Percentiles rank a stretch among this genome's conserved stretches.
Evolutionary conservation across 768 basidiomycete species (phyloP).

Genomic region (Pholiota molesta): DNA sequence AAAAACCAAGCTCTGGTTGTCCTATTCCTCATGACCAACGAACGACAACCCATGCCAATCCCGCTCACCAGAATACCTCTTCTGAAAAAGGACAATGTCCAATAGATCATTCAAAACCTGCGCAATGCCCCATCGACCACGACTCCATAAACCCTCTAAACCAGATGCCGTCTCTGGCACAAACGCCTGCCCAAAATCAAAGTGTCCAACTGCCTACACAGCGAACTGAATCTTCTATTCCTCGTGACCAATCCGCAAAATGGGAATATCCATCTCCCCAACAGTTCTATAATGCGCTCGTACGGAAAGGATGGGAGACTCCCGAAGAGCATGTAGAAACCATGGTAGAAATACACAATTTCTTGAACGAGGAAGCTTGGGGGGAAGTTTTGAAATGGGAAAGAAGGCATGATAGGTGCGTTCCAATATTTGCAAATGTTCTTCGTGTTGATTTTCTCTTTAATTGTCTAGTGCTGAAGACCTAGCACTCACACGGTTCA

Average conservation of each 20-base stretch:
- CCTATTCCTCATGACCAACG: conserved; percentile 41
- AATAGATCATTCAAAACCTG: conserved; percentile 43
- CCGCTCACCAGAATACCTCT: conserved; percentile 25
- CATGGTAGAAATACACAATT: conserved; percentile 99
- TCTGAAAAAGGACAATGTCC: conserved; percentile 42
- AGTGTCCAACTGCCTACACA: conserved; percentile 64
- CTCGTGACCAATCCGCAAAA: conserved; percentile 55
- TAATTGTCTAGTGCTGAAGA: conserved; percentile 55
- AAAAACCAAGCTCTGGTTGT: conserved; percentile 33
- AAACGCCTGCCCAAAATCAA: conserved; percentile 64
- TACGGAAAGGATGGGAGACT: conserved; percentile 96
- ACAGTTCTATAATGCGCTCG: conserved; percentile 97
- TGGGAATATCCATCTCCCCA: conserved; percentile 99
- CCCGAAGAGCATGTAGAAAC: conserved; percentile 95
- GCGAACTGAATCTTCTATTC: conserved; percentile 85
- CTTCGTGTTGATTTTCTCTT: conserved; percentile 3
- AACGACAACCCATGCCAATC: conserved; percentile 17
- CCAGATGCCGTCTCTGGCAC: conserved; percentile 86
- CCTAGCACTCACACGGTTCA: conserved; percentile 80
- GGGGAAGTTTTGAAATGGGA: conserved; percentile 95
- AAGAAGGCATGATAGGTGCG: conserved; percentile 63
- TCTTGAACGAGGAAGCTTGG: conserved; percentile 97
- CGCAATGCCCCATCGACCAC: conserved; percentile 70
- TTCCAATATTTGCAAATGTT: conserved; percentile 14
- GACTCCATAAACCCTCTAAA: conserved; percentile 69